Conservation (phyloP, 2,329 filamentous ascomycete genomes). For the Dactylonectria estremocensis region DNA sequence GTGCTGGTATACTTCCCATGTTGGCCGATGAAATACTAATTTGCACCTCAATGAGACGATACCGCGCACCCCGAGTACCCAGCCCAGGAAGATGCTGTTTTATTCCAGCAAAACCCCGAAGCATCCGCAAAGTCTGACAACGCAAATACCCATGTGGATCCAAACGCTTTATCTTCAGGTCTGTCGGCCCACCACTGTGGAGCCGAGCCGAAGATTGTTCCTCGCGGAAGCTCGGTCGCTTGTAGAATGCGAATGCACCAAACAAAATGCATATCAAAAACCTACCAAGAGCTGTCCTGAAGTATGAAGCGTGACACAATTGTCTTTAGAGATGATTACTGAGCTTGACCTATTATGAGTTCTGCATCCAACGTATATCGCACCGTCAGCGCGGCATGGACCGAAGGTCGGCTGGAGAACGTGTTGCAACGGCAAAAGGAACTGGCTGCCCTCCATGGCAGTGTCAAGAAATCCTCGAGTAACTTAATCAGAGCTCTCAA, state of each 20-base stretch:
- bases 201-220: conserved; percentile 13
- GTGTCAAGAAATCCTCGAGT: neutral
- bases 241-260: too few relatives aligned
- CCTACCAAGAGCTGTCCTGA: too few relatives aligned
- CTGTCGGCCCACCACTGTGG: neutral
- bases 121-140: too few relatives aligned
- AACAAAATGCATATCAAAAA: too few relatives aligned
- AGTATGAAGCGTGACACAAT: too few relatives aligned
- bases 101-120: too few relatives aligned
- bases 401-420: conserved; percentile 12
- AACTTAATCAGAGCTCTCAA: neutral
- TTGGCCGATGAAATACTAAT: neutral
- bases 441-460: neutral
- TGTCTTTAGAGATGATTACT: neutral
- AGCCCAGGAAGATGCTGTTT: too few relatives aligned
- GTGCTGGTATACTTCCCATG: neutral
- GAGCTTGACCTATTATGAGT: neutral
- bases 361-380: neutral
- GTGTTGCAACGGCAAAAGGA: conserved; percentile 14
- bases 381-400: conserved; percentile 5
- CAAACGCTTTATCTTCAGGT: neutral
- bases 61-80: too few relatives aligned
- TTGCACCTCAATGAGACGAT: too few relatives aligned
- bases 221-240: too few relatives aligned
- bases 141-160: too few relatives aligned